Evolutionary conservation across 1,139 yeast genomes (phyloP).

Genomic region (Sugiyamaella novakii): DNA sequence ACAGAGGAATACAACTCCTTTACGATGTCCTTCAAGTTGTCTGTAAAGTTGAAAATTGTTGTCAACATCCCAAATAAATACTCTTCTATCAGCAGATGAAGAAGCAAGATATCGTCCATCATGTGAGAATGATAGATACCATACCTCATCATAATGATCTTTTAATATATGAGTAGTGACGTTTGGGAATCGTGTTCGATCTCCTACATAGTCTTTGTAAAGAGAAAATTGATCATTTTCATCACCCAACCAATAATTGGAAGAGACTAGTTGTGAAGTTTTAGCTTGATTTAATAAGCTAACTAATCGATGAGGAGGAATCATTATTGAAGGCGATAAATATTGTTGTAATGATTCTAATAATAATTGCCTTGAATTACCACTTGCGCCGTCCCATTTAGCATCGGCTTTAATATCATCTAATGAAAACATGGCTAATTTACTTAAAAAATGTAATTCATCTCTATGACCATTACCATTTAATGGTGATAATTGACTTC

Average conservation of each 20-base stretch:
- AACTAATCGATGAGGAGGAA: slow-evolving; percentile 56
- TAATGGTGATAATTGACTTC: slow-evolving; percentile 35
- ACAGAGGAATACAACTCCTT: slow-evolving; percentile 66
- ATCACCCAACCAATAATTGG: slow-evolving; percentile 43
- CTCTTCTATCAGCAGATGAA: slow-evolving; percentile 68
- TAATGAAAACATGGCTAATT: slow-evolving; percentile 43
- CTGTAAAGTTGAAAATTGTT: slow-evolving; percentile 52
- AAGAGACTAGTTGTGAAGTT: slow-evolving; percentile 49
- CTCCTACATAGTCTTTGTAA: slow-evolving; percentile 40
- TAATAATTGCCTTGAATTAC: slow-evolving; percentile 47
- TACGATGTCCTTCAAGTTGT: slow-evolving; percentile 51
- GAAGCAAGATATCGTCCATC: slow-evolving; percentile 75
- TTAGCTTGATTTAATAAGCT: slow-evolving; percentile 56
- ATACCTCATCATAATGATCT: slow-evolving; percentile 73
- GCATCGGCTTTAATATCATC: slow-evolving; percentile 39
- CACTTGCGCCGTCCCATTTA: slow-evolving; percentile 47
- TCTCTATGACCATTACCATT: slow-evolving; percentile 30
- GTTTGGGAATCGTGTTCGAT: slow-evolving; percentile 51
- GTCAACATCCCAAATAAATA: slow-evolving; percentile 67
- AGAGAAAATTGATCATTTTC: slow-evolving; percentile 34
- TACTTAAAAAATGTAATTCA: slow-evolving; percentile 41
- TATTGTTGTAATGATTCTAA: slow-evolving; percentile 49
- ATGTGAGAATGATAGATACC: slow-evolving; percentile 80
- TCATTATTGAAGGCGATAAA: slow-evolving; percentile 55
- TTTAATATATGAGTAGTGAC: slow-evolving; percentile 46